These are phyloP conservation scores for Phytopythium oedochilum DNA, from an alignment of 352 stramenopile species.

Conservation along the genomic window DNA sequence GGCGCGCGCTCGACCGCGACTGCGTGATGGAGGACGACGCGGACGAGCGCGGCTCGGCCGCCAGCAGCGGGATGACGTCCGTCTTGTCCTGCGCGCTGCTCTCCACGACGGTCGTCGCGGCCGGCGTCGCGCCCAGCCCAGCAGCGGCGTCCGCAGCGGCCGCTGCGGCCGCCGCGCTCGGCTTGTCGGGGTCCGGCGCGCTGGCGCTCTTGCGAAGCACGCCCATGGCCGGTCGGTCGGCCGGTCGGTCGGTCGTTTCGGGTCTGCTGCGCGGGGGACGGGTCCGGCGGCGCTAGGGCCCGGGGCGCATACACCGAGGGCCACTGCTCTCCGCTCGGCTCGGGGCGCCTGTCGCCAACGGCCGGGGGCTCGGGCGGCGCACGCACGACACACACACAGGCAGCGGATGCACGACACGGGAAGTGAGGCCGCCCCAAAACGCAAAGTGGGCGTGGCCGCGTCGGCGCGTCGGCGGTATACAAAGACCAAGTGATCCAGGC, in stretches of 20 bases:
- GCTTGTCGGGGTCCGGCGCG: neutral
- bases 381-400: neutral
- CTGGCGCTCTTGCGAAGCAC: constrained; percentile 1
- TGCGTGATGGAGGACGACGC: constrained; percentile 4
- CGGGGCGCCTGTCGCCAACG: neutral
- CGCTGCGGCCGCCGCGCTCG: neutral
- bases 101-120: neutral
- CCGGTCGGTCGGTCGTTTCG: neutral
- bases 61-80: constrained; percentile 1
- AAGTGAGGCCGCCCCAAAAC: too few relatives aligned
- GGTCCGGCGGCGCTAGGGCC: too few relatives aligned
- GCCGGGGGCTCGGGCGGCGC: too few relatives aligned
- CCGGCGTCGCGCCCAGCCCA: neutral
- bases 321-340: neutral
- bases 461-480: too few relatives aligned
- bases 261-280: neutral
- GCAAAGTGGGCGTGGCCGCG: too few relatives aligned
- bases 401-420: neutral
- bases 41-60: constrained; percentile 6
- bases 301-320: neutral
- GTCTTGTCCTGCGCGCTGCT: neutral
- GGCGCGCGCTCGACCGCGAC: constrained; percentile 8
- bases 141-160: too few relatives aligned
- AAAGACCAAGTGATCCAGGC: too few relatives aligned
- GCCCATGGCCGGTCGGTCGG: neutral